These are phyloP conservation scores for Suillus alpinus DNA, from an alignment of 768 basidiomycete species.

Conservation along the genomic window DNA sequence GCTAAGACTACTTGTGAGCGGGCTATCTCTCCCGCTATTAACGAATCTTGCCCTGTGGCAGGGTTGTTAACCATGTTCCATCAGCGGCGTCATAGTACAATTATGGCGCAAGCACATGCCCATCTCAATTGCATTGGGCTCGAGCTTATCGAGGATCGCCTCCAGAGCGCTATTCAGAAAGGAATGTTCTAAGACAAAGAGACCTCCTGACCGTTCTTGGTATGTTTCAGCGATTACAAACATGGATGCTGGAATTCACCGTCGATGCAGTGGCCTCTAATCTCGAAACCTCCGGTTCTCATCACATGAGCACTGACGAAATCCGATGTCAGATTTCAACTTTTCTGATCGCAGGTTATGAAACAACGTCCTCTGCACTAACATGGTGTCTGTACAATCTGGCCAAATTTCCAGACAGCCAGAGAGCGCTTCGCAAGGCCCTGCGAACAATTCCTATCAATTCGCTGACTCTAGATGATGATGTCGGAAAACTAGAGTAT, in stretches of 20 bases:
- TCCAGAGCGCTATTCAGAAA: constrained; percentile 28
- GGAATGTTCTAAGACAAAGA: constrained; percentile 24
- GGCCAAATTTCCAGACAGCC: constrained; percentile 42
- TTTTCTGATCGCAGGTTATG: constrained; percentile 64
- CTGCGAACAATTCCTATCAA: constrained; percentile 29
- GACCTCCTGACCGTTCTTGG: constrained; percentile 58
- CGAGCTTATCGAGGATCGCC: constrained; percentile 49
- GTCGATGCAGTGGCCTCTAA: constrained; percentile 55
- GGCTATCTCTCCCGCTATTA: constrained; percentile 6
- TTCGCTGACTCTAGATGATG: constrained; percentile 20
- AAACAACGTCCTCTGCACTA: constrained; percentile 56
- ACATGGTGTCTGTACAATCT: constrained; percentile 65
- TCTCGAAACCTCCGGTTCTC: constrained; percentile 37
- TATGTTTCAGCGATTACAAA: constrained; percentile 25
- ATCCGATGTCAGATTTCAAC: constrained; percentile 62
- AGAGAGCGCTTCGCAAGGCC: constrained; percentile 45
- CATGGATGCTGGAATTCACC: constrained; percentile 4
- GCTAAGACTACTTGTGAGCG: constrained; percentile 50
- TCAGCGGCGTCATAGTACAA: constrained; percentile 46
- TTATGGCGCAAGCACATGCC: constrained; percentile 40
- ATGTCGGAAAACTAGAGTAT: constrained; percentile 44
- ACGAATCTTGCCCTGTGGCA: constrained; percentile 1
- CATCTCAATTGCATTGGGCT: constrained; percentile 55
- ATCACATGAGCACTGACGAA: constrained; percentile 56
- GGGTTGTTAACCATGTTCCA: background rate